Evolutionary conservation across 1,284 basidiomycete species (phyloP).

Genomic region (Papiliotrema flavescens): DNA sequence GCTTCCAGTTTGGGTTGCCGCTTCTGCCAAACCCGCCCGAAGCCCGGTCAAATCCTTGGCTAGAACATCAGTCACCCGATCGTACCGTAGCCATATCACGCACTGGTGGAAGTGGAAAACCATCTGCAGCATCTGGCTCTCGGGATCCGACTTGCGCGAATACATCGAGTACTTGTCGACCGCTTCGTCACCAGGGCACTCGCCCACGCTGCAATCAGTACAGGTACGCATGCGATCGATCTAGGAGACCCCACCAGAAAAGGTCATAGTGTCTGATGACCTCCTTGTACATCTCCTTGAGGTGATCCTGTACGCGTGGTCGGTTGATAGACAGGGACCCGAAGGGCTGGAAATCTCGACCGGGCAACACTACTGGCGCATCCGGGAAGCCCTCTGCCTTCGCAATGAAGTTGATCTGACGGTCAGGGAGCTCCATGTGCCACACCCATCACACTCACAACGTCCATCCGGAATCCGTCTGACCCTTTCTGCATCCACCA

Average conservation of each 20-base stretch:
- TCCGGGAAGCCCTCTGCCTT: constrained; percentile 64
- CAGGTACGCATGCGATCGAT: not conserved
- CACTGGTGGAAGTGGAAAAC: constrained; percentile 53
- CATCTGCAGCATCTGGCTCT: constrained; percentile 60
- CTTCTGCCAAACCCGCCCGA: constrained; percentile 17
- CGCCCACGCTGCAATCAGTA: constrained; percentile 55
- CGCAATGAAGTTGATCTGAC: constrained; percentile 60
- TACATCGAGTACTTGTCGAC: constrained; percentile 57
- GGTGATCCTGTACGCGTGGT: constrained; percentile 63
- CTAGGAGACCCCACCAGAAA: constrained; percentile 16
- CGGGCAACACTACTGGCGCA: constrained; percentile 57
- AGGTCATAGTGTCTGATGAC: constrained; percentile 51
- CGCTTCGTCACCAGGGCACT: constrained; percentile 60
- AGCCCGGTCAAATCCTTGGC: constrained; percentile 29
- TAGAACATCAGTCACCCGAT: constrained; percentile 23
- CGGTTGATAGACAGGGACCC: constrained; percentile 60
- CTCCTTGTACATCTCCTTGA: constrained; percentile 63
- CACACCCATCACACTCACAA: constrained; percentile 13
- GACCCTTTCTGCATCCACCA: constrained; percentile 53
- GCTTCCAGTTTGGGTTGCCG: constrained; percentile 51
- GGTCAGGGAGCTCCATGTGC: not conserved
- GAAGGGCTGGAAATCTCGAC: constrained; percentile 59
- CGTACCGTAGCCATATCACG: constrained; percentile 33
- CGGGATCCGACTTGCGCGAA: constrained; percentile 53
- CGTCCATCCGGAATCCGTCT: constrained; percentile 51